Evolutionary conservation across 2,329 filamentous ascomycete species (phyloP), one percentile per base, ranked within the genome.

Genomic region (Gliomastix tumulicola): DNA sequence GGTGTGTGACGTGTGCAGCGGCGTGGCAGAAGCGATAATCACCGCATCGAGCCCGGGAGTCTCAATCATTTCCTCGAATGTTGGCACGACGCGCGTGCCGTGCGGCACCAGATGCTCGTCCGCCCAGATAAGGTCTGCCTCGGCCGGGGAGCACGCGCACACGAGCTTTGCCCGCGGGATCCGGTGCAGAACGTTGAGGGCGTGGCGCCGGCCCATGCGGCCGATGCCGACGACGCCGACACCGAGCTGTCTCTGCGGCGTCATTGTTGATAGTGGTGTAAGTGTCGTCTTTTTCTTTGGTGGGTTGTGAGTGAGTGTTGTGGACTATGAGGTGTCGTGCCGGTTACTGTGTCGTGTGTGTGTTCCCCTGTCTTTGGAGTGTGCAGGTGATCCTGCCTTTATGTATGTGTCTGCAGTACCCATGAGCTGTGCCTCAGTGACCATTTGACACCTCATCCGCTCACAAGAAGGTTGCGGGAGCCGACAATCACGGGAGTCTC

Each of bases 1-100:
- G 2, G 73, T 65, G 43, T 79, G 69, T 43, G 73, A 62, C 0
- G 74, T 74, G 44, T 79, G 75, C 10, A 68, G 73, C 1, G 70
- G 71, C 9, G 70, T 73, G 1, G 65, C 44, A 37, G 55, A 57
- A 6, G 54, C 52, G 22, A 66, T 53, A 6, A 64, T 55, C 2
- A 71, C 60, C 10, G 67, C 66, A 35, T 69, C 48, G 1, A 55
- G 41, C 2, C 63, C 63, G 7, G 43, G 27, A 79, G 57, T 49
- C 30, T 47, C 40, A 34, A 74, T 52, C 62, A 71, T 67, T 43
- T 68, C 59, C 19, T 65, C 56, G 44, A 68, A 72, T 42, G 62
- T 46, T 7, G 64, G 69, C 37, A 67, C 68, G 19, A 71, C 64
- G 21, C 74, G 60, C 35, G 68, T 51, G 27, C 68, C 68, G 31